Percentiles rank a stretch among this genome's conserved stretches.
Evolutionary conservation across 495 filamentous ascomycete species (phyloP).

Genomic region (Cladorrhinum samala): DNA sequence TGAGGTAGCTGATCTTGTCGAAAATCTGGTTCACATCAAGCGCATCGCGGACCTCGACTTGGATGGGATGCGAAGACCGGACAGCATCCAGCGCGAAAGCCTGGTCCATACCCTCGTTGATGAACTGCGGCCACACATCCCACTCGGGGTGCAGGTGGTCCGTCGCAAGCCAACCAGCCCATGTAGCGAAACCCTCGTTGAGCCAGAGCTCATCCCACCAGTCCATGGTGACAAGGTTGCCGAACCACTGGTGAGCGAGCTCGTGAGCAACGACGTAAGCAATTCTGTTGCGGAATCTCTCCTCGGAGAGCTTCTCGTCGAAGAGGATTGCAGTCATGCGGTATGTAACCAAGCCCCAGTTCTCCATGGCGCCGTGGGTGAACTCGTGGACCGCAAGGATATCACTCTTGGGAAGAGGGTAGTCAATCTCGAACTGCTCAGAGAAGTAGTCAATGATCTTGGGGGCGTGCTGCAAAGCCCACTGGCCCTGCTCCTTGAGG

Average conservation of each 20-base stretch:
- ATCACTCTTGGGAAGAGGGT: slow-evolving; percentile 92
- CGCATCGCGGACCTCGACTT: slow-evolving; percentile 83
- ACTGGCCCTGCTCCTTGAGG: slow-evolving; percentile 78
- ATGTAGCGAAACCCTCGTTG: slow-evolving; percentile 95
- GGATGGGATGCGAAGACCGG: slow-evolving; percentile 87
- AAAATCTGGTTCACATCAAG: slow-evolving; percentile 96
- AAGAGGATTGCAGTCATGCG: slow-evolving; percentile 88
- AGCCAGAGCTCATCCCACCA: slow-evolving; percentile 97
- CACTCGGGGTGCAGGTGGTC: slow-evolving; percentile 91
- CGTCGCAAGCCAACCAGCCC: slow-evolving; percentile 92
- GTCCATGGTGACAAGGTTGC: slow-evolving; percentile 86
- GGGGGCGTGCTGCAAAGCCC: slow-evolving; percentile 78
- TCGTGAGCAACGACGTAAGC: slow-evolving; percentile 95
- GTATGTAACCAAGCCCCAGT: slow-evolving; percentile 97
- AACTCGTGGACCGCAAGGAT: slow-evolving; percentile 96
- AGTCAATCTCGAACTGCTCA: slow-evolving; percentile 89
- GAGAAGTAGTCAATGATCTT: slow-evolving; percentile 93
- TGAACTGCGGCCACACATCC: slow-evolving; percentile 94
- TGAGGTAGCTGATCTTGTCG: slow-evolving; percentile 90
- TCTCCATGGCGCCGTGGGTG: slow-evolving; percentile 57
- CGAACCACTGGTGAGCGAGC: slow-evolving; percentile 97
- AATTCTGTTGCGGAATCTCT: slow-evolving; percentile 79
- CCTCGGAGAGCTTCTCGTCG: slow-evolving; percentile 84
- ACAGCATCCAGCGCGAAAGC: slow-evolving; percentile 85
- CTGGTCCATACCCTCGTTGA: slow-evolving; percentile 85